phyloP scores from a whole-genome alignment of 179 eudicot genomes.

The Patellifolia procumbens region DNA sequence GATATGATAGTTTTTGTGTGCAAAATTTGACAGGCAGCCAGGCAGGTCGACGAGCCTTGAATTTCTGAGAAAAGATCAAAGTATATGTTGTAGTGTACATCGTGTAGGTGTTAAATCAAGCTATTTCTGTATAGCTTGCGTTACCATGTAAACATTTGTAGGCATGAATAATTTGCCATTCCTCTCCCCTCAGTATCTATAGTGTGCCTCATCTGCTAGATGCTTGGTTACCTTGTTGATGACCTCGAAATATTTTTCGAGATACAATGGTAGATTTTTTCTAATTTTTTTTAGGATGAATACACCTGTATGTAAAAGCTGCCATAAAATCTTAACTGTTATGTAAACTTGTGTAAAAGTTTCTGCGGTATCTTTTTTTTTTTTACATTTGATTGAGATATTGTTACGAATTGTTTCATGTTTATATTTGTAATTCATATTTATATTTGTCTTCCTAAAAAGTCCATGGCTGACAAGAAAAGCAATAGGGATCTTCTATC shows the following conservation, averaged over 20 bases:
- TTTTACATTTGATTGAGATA: no score
- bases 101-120: constrained; percentile 23
- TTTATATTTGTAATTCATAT: no score
- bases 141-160: constrained; percentile 13
- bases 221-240: background rate
- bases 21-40: constrained; percentile 14
- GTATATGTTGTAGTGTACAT: constrained; percentile 26
- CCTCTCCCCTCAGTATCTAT: background rate
- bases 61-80: background rate
- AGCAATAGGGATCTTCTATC: no score
- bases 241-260: background rate
- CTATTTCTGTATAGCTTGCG: constrained; percentile 16
- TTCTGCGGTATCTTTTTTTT: no score
- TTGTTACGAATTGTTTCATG: no score
- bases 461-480: no score
- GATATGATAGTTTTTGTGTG: constrained; percentile 22
- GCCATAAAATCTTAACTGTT: background rate
- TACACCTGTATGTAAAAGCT: background rate
- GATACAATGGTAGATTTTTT: background rate
- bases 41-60: constrained; percentile 14
- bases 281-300: background rate
- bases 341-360: no score
- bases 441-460: no score
- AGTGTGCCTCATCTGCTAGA: background rate
- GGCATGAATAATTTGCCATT: background rate